A percentile compares a stretch with the other conserved stretches of the same genome.
These are phyloP conservation scores for Cairneyella variabilis DNA, from an alignment of 495 filamentous ascomycete species.

Conservation along the genomic window DNA sequence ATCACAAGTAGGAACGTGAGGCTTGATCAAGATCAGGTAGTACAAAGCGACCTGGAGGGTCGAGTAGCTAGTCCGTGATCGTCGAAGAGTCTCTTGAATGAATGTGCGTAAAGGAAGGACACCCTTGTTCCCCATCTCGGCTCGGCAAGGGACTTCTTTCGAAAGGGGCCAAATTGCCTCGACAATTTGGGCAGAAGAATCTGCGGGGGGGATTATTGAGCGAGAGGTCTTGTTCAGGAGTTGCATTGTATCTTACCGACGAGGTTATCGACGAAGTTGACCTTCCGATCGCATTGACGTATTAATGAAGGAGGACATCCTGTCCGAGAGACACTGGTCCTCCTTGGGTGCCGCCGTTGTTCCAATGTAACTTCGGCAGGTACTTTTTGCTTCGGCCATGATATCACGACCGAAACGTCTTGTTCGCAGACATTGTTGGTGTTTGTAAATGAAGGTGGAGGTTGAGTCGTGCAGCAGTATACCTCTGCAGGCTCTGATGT, in stretches of 20 bases:
- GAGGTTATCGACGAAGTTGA: slow-evolving; percentile 94
- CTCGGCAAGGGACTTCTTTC: slow-evolving; percentile 50
- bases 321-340: slow-evolving; percentile 55
- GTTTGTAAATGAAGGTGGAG: slow-evolving; percentile 30
- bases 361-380: slow-evolving; percentile 51
- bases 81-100: slow-evolving; percentile 92
- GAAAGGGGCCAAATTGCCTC: slow-evolving; percentile 95
- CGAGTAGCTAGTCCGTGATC: slow-evolving; percentile 94
- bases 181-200: slow-evolving; percentile 95
- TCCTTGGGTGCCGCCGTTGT: slow-evolving; percentile 77
- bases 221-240: slow-evolving; percentile 25
- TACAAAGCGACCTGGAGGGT: slow-evolving; percentile 96
- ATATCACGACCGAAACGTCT: slow-evolving; percentile 22
- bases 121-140: slow-evolving; percentile 55
- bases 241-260: slow-evolving; percentile 73
- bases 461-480: slow-evolving; percentile 28
- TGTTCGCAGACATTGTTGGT: slow-evolving; percentile 27
- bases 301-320: slow-evolving; percentile 77
- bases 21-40: slow-evolving; percentile 90
- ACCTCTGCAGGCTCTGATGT: slow-evolving; percentile 41
- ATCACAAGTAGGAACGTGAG: slow-evolving; percentile 74
- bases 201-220: slow-evolving; percentile 60
- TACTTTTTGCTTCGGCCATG: slow-evolving; percentile 29
- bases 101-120: slow-evolving; percentile 91
- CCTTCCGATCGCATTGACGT: slow-evolving; percentile 89